Evolutionary conservation across 129 eudicot species (phyloP).

Genomic region (Sambucus nigra): DNA sequence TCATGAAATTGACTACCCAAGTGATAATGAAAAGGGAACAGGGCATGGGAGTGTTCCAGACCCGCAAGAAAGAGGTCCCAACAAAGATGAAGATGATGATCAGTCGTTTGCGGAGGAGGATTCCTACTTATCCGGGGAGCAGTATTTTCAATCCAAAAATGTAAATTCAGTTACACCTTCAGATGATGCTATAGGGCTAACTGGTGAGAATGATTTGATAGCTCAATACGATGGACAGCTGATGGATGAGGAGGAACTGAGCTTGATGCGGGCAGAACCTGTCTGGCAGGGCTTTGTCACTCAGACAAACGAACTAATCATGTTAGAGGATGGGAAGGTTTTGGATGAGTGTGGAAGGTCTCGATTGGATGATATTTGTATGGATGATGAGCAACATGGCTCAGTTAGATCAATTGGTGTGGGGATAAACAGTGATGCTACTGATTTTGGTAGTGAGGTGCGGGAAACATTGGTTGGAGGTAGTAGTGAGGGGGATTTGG

Average conservation of each 20-base stretch:
- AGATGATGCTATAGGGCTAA: conserved; percentile 46
- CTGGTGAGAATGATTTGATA: conserved; percentile 31
- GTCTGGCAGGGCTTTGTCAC: conserved; percentile 85
- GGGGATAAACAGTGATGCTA: conserved; percentile 89
- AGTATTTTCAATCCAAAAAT: conserved; percentile 47
- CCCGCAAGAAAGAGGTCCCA: conserved; percentile 52
- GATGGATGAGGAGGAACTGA: conserved; percentile 78
- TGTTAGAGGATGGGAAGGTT: conserved; percentile 60
- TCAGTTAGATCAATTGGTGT: conserved; percentile 97
- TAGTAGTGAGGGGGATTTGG: conserved; percentile 86
- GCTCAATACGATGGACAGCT: conserved; percentile 72
- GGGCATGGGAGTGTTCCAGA: conserved; percentile 58
- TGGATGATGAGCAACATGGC: conserved; percentile 88
- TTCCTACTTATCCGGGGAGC: conserved; percentile 73
- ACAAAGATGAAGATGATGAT: conserved; percentile 77
- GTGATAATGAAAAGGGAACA: conserved; percentile 88
- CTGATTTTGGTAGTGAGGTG: conserved; percentile 86
- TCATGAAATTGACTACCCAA: conserved; percentile 94
- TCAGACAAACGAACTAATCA: conserved; percentile 62
- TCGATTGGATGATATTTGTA: conserved; percentile 45
- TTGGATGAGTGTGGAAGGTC: conserved; percentile 51
- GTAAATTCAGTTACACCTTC: conserved; percentile 38
- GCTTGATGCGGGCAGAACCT: conserved; percentile 69
- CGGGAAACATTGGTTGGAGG: conserved; percentile 74
- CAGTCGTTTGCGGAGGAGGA: conserved; percentile 92